phyloP scores from a whole-genome alignment of 768 basidiomycete genomes.

The Tephrocybe sp. region DNA sequence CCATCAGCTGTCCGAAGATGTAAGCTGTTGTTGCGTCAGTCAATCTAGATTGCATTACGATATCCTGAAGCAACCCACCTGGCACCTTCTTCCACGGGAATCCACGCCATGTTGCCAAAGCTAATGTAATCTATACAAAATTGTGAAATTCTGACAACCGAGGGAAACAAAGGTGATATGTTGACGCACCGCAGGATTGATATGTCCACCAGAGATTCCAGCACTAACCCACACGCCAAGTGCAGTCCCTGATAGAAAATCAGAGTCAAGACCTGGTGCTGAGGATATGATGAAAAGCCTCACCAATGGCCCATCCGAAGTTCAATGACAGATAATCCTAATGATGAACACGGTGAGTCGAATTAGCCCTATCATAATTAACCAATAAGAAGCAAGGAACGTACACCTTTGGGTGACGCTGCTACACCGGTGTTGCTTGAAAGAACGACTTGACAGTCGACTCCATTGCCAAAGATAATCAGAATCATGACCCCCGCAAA shows the following conservation, averaged over 20 bases:
- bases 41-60: not conserved
- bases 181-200: constrained; percentile 32
- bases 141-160: constrained; percentile 1
- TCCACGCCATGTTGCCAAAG: constrained; percentile 57
- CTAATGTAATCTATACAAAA: constrained; percentile 51
- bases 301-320: constrained; percentile 44
- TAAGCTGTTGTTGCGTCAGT: constrained; percentile 29
- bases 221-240: constrained; percentile 47
- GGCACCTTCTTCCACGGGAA: constrained; percentile 77
- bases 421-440: constrained; percentile 37
- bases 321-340: constrained; percentile 40
- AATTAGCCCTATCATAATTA: not conserved
- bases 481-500: constrained; percentile 54
- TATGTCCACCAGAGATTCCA: constrained; percentile 50
- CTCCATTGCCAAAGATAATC: constrained; percentile 49
- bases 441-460: constrained; percentile 47
- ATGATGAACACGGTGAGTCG: not conserved
- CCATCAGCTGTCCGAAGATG: constrained; percentile 60
- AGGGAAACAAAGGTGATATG: not conserved
- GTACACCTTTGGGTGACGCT: constrained; percentile 43
- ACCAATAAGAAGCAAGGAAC: constrained; percentile 11
- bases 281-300: not conserved
- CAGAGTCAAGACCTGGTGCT: not conserved
- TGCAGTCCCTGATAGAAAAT: constrained; percentile 30
- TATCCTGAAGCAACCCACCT: constrained; percentile 15